Evolutionary conservation across 768 basidiomycete species (phyloP), one percentile per base, ranked within the genome.

Genomic region (Pleurotus ostreatus): DNA sequence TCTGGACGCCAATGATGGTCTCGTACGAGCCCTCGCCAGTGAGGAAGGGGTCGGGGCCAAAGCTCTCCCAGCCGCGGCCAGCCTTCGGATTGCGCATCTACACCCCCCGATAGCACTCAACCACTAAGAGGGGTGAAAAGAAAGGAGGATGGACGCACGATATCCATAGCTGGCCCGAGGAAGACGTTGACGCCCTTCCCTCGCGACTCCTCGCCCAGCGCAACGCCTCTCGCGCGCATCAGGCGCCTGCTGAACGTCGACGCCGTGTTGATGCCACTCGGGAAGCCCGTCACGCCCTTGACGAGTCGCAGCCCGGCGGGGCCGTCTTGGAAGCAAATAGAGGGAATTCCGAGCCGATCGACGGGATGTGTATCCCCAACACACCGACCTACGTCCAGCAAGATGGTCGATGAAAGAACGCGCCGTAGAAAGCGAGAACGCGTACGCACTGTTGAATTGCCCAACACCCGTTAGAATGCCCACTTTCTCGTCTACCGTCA

Each of bases 161-260:
- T 74, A 62, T 85, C 82, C 68, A 83, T 69, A 37, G 77, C 76
- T 2, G 83, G 82, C 5, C 80, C 81, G 2, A 85, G 67, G 43
- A 69, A 76, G 6, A 78, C 74, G 56, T 77, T 72, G 4, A 81
- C 81, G 20, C 89, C 89, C 66, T 88, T 86, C 11, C 77, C 83
- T n/a, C 79, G 70, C 65, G 82, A 86, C 66, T 92, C 89, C 54
- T 81, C 72, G 2, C 82, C 88, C 59, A 90, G 70, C 0, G 85
- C 85, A 2, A 73, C 70, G 3, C 84, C 88, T 46, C 88, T 74
- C 37, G 77, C 74, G 49, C 81, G 78, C 74, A 89, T 87, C 7
- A 89, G 69, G 34, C 84, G 74, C 25, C 80, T 74, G 65, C 87
- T 81, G 63, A 81, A 83, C 8, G 78, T 55, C 20, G 76, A 68